Evolutionary conservation across 2,329 filamentous ascomycete species (phyloP).

Genomic region (Penicillium sp.): DNA sequence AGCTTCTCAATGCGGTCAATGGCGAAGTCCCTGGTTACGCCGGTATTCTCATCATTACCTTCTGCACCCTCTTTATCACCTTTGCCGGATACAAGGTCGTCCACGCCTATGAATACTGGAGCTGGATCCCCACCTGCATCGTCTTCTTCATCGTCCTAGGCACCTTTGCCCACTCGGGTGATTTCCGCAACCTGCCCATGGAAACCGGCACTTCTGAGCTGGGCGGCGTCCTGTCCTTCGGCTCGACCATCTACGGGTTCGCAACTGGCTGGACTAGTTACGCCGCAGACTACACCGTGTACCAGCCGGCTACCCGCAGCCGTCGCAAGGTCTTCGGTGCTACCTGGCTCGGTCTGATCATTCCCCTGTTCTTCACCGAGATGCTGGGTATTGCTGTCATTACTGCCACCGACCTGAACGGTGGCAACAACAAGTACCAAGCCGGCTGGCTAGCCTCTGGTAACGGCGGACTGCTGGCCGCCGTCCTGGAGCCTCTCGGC

Average conservation of each 20-base stretch:
- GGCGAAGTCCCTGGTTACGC: constrained; percentile 64
- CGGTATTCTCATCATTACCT: constrained; percentile 68
- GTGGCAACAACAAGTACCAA: constrained; percentile 52
- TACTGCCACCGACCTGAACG: constrained; percentile 57
- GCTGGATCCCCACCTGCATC: constrained; percentile 68
- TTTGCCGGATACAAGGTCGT: constrained; percentile 72
- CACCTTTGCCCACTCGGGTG: constrained; percentile 61
- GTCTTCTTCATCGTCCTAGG: constrained; percentile 69
- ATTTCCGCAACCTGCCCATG: constrained; percentile 61
- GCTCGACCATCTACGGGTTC: constrained; percentile 63
- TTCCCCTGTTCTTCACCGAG: constrained; percentile 69
- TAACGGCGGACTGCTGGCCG: constrained; percentile 63
- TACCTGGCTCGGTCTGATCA: constrained; percentile 64
- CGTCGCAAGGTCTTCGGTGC: constrained; percentile 62
- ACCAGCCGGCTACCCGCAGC: constrained; percentile 62
- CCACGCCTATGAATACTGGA: constrained; percentile 70
- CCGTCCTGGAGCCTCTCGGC: constrained; percentile 61
- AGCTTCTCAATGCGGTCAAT: constrained; percentile 72
- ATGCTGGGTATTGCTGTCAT: constrained; percentile 67
- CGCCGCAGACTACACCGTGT: constrained; percentile 75
- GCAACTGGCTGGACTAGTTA: constrained; percentile 70
- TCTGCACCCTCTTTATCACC: constrained; percentile 64
- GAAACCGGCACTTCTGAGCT: constrained; percentile 56
- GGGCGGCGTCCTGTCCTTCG: constrained; percentile 60
- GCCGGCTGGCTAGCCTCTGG: constrained; percentile 53